phyloP scores from a whole-genome alignment of 345 rosid species.

The Salix brachista region DNA sequence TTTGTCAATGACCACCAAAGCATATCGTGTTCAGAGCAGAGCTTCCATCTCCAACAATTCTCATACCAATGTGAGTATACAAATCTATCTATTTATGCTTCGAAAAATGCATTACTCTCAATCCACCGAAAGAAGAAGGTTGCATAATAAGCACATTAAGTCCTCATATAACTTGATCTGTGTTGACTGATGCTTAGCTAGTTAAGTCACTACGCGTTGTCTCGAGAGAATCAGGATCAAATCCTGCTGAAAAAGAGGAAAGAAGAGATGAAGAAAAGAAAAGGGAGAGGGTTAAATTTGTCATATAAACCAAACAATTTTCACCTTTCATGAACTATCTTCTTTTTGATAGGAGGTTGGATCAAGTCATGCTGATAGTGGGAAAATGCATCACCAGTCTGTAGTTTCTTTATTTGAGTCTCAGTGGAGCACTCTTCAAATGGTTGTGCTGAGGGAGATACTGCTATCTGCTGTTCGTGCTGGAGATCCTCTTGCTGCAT shows the following conservation, averaged over 20 bases:
- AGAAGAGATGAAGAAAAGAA: not conserved
- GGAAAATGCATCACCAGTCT: conserved; percentile 77
- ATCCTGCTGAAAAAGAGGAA: not conserved
- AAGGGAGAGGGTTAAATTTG: not conserved
- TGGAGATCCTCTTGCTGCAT: conserved; percentile 94
- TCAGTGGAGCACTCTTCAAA: conserved; percentile 98
- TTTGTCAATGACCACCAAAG: conserved; percentile 88
- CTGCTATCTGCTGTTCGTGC: conserved; percentile 95
- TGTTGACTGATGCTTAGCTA: not conserved
- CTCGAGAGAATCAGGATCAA: not conserved
- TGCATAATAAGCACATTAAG: not conserved
- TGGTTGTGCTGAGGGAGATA: conserved; percentile 98
- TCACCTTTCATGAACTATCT: not conserved
- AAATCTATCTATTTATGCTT: not conserved
- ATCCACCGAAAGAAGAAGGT: not conserved
- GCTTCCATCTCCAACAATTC: conserved; percentile 57
- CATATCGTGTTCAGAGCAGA: conserved; percentile 87
- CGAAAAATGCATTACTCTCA: not conserved
- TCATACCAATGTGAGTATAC: conserved; percentile 46
- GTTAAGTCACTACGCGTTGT: not conserved
- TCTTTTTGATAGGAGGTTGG: conserved; percentile 50
- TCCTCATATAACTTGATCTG: not conserved
- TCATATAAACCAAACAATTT: not conserved
- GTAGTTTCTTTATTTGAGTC: conserved; percentile 86
- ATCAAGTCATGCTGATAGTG: conserved; percentile 54